phyloP scores from a whole-genome alignment of 352 stramenopile species.

The Globisporangium spinosum region DNA sequence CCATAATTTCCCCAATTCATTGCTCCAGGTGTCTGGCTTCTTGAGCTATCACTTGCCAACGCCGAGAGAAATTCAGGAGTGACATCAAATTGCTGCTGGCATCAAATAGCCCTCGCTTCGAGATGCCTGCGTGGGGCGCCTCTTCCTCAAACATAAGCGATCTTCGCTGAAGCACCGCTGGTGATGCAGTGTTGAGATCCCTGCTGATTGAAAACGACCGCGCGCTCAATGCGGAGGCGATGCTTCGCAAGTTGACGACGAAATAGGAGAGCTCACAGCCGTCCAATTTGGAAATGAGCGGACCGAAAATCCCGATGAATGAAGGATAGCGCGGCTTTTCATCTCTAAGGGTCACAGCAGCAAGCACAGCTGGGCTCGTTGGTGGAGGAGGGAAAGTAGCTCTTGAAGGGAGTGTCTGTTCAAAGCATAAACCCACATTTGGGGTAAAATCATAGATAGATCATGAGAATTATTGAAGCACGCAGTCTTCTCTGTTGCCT shows the following conservation, averaged over 20 bases:
- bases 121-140: not conserved
- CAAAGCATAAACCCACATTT: not conserved
- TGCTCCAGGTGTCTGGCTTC: not conserved
- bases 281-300: conserved; percentile 5
- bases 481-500: conserved; percentile 47
- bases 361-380: not conserved
- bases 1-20: conserved; percentile 23
- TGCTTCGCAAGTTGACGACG: not conserved
- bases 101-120: not conserved
- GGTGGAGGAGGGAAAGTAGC: not conserved
- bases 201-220: not conserved
- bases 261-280: conserved; percentile 2
- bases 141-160: not conserved
- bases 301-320: not conserved
- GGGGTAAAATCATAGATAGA: conserved; percentile 4
- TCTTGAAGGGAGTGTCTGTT: not conserved
- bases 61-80: conserved; percentile 3
- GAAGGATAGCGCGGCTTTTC: conserved; percentile 6
- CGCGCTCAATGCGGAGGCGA: not conserved
- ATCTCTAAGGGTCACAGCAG: not conserved
- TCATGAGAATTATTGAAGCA: conserved; percentile 32
- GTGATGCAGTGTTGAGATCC: not conserved
- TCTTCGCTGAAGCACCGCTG: not conserved
- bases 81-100: not conserved
- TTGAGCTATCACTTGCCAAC: conserved; percentile 8